Percentiles rank a stretch among this genome's conserved stretches.
phyloP scores from a whole-genome alignment of 78 protist genomes.

The Polysphondylium violaceum region DNA sequence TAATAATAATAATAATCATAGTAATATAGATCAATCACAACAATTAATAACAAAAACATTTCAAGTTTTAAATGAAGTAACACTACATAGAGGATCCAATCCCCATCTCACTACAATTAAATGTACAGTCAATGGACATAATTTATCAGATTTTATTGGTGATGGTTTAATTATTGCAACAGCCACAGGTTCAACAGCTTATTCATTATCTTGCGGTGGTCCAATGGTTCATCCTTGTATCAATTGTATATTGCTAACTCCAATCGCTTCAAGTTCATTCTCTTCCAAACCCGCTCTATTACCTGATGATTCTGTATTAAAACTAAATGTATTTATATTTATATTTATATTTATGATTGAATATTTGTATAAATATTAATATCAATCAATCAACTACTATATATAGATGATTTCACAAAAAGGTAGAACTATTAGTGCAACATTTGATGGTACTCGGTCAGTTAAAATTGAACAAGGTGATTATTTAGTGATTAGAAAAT shows the following conservation, averaged over 20 bases:
- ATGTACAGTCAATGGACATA: constrained; percentile 79
- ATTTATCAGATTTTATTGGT: constrained; percentile 89
- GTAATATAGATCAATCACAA: not conserved
- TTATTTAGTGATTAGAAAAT: constrained; percentile 39
- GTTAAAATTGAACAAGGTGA: constrained; percentile 68
- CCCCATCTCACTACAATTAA: constrained; percentile 85
- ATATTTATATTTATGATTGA: no score
- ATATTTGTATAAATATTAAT: not conserved
- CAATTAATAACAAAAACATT: constrained; percentile 20
- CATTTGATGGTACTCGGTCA: constrained; percentile 70
- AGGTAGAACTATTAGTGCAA: constrained; percentile 59
- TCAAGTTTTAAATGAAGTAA: constrained; percentile 82
- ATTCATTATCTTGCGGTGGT: constrained; percentile 94
- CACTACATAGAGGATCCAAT: constrained; percentile 76
- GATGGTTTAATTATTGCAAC: constrained; percentile 80
- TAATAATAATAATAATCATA: not conserved
- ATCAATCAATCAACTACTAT: not conserved
- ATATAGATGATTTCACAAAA: constrained; percentile 58
- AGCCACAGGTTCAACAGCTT: constrained; percentile 95
- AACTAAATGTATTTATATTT: constrained; percentile 37
- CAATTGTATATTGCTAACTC: constrained; percentile 90
- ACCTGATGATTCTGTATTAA: constrained; percentile 79
- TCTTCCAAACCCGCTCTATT: constrained; percentile 92
- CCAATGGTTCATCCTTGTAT: constrained; percentile 93
- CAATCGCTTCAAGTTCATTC: constrained; percentile 93